phyloP scores from a whole-genome alignment of 1,139 yeast species.

The Hyphopichia khmerensis region DNA sequence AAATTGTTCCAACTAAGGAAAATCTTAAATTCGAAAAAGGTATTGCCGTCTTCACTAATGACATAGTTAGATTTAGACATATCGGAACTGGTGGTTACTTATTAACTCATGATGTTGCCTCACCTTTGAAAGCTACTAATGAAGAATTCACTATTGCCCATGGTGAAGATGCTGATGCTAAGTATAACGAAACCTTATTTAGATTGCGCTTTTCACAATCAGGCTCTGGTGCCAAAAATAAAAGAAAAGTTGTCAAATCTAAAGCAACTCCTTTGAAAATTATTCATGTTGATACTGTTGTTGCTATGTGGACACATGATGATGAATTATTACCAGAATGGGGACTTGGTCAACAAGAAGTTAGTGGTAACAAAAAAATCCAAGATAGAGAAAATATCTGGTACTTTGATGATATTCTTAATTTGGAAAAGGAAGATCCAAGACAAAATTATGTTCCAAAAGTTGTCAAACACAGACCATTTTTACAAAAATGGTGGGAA shows the following conservation, averaged over 20 bases:
- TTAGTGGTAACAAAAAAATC: constrained; percentile 87
- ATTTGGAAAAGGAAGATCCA: constrained; percentile 51
- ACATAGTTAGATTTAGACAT: constrained; percentile 77
- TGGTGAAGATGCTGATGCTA: constrained; percentile 48
- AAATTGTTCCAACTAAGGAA: constrained; percentile 65
- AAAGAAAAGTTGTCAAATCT: constrained; percentile 58
- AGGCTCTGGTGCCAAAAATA: constrained; percentile 37
- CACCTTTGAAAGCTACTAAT: constrained; percentile 87
- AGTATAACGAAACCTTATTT: constrained; percentile 74
- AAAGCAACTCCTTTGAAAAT: constrained; percentile 68
- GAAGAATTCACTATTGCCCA: constrained; percentile 84
- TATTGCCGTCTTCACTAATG: constrained; percentile 48
- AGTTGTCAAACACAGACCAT: constrained; percentile 58
- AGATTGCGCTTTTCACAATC: constrained; percentile 55
- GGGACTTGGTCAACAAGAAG: constrained; percentile 91
- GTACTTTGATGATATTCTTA: constrained; percentile 72
- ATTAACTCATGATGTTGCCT: constrained; percentile 94
- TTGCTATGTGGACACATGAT: constrained; percentile 93
- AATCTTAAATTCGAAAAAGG: constrained; percentile 25
- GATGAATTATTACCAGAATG: constrained; percentile 86
- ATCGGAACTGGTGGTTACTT: constrained; percentile 75
- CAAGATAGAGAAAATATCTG: constrained; percentile 69
- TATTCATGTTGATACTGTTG: constrained; percentile 82
- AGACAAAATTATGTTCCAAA: constrained; percentile 63
- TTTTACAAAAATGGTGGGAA: constrained; percentile 86